Evolutionary conservation across 208 protist genomes (phyloP), one percentile per base, ranked within the genome.

Genomic region (Acanthamoeba lenticulata): DNA sequence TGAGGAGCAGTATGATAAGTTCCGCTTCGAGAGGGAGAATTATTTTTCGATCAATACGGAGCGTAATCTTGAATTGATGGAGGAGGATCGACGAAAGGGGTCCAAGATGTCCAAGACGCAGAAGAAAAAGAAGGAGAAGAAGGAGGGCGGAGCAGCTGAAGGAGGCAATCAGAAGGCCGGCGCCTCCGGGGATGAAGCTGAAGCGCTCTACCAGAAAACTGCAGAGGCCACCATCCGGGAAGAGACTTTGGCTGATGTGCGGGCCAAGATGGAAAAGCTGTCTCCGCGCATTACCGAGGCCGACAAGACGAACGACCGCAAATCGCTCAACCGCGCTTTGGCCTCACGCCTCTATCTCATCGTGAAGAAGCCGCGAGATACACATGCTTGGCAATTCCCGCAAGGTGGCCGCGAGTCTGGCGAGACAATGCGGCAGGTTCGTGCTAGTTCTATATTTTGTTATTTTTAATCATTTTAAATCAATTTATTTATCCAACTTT

Each of bases 351-450:
- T 95, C 15, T 95, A 93, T 45, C 93, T 95, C 45, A 42, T 95
- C 93, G 83, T 95, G 32, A 13, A 83, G 57, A 95, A 95, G 62
- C 47, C 79, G 3, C 15, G 93, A 11, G 34, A 44, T 32, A 42
- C 81, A 13, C 79, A 95, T 83, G 57, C 93, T 7, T 95, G 93
- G 93, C 93, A 95, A 52, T 95, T 95, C 44, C 93, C 93, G 21
- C 93, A 95, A 44, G 93, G 93, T 34, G 93, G 93, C 1, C 45
- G 45, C 42, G 38, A 86, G n/a, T 4, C 29, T 1, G 93, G 85
- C 13, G 93, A 95, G 83, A 93, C 81, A 21, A 81, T 93, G 57
- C 93, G 55, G 11, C 79, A 93, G 38, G 92, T 88, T 24, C 17
- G 45, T 21, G 7, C 6, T 65, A 62, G 6, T 90, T 69, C 29